phyloP scores from a whole-genome alignment of 2,329 filamentous ascomycete genomes.

The Scleromitrula shiraiana region DNA sequence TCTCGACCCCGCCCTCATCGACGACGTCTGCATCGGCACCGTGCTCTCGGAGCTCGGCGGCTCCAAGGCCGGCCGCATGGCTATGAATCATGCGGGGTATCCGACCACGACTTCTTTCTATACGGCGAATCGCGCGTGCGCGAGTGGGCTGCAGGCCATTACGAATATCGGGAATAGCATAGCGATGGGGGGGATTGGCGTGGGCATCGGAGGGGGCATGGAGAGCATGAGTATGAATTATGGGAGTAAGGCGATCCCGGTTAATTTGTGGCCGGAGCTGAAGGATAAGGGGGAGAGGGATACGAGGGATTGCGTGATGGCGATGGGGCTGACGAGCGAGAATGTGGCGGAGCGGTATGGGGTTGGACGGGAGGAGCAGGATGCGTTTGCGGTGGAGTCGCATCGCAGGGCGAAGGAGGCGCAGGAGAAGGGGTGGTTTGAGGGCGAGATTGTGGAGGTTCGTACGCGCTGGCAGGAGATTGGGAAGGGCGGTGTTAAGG shows the following conservation, averaged over 20 bases:
- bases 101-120: constrained; percentile 66
- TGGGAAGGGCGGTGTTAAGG: constrained; percentile 49
- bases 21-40: constrained; percentile 81
- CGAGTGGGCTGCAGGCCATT: constrained; percentile 69
- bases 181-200: constrained; percentile 60
- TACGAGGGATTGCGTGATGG: constrained; percentile 82
- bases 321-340: constrained; percentile 85
- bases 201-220: constrained; percentile 81
- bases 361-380: constrained; percentile 68
- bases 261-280: constrained; percentile 69
- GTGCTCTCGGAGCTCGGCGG: constrained; percentile 88
- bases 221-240: constrained; percentile 96
- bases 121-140: constrained; percentile 84
- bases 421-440: constrained; percentile 61
- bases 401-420: constrained; percentile 68
- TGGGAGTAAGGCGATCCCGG: constrained; percentile 74
- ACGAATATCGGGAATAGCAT: constrained; percentile 69
- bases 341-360: constrained; percentile 76
- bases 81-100: constrained; percentile 75
- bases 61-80: constrained; percentile 85
- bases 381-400: constrained; percentile 68
- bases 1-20: constrained; percentile 59
- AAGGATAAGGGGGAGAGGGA: constrained; percentile 58
- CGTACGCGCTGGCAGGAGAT: constrained; percentile 59
- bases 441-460: constrained; percentile 73